These are phyloP conservation scores for Parietichytrium sp. DNA, from an alignment of 108 stramenopile genomes.

Conservation along the genomic window DNA sequence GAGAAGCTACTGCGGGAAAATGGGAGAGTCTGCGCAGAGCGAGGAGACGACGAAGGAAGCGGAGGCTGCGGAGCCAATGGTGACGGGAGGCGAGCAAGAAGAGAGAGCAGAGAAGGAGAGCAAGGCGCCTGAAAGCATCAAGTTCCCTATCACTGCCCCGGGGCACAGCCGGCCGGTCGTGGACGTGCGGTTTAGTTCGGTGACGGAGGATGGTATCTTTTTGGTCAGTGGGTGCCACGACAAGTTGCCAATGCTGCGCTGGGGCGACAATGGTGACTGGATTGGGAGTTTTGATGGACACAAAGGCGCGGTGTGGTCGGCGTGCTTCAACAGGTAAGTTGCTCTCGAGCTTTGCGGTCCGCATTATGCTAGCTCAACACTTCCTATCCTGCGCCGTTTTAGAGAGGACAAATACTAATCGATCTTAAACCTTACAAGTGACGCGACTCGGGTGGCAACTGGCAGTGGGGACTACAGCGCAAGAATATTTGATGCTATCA, in stretches of 20 bases:
- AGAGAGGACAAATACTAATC: background rate
- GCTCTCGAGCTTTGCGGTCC: conserved; percentile 81
- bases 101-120: too few species aligned
- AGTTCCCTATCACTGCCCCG: conserved; percentile 80
- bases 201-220: conserved; percentile 60
- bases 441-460: conserved; percentile 85
- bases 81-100: too few species aligned
- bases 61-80: too few species aligned
- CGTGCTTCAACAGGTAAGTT: conserved; percentile 76
- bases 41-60: too few species aligned
- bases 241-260: conserved; percentile 90
- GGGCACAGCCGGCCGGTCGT: conserved; percentile 74
- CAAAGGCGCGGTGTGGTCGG: conserved; percentile 99
- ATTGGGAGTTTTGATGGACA: conserved; percentile 96
- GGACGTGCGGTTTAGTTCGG: conserved; percentile 75
- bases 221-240: conserved; percentile 55
- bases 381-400: background rate
- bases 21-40: too few species aligned
- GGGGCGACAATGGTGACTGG: conserved; percentile 94
- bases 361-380: conserved; percentile 82
- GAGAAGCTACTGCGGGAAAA: too few species aligned
- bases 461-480: conserved; percentile 66
- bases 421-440: background rate
- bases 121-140: background rate
- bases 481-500: conserved; percentile 59